Conservation (phyloP, 1,139 yeast genomes). For the Taphrina flavorubra region DNA sequence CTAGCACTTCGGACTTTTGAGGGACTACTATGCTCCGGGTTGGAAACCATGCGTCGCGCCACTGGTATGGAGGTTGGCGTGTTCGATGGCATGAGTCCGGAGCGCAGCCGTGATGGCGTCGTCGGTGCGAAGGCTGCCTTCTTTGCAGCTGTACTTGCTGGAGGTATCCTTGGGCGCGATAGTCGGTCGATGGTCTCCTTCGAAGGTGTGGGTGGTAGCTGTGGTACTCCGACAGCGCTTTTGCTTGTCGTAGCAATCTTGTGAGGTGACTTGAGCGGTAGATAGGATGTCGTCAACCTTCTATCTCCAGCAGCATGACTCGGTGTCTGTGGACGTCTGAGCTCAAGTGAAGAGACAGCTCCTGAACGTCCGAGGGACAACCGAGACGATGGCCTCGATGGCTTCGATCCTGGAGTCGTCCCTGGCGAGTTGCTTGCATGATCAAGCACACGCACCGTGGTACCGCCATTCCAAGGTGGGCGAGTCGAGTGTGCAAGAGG, state of each 20-base stretch:
- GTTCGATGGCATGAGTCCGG: neutral
- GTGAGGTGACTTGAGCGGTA: constrained; percentile 16
- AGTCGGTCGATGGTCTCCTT: constrained; percentile 26
- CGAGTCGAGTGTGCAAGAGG: neutral
- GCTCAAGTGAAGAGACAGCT: neutral
- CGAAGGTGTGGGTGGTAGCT: constrained; percentile 25
- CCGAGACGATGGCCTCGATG: constrained; percentile 11
- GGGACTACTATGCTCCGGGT: constrained; percentile 10
- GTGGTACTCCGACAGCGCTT: neutral
- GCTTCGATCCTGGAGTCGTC: neutral
- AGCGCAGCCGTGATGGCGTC: constrained; percentile 22
- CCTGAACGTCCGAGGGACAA: constrained; percentile 13
- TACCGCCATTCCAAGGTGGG: constrained; percentile 39
- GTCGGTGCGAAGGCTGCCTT: constrained; percentile 5
- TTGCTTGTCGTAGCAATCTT: neutral
- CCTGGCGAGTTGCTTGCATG: neutral
- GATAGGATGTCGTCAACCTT: neutral
- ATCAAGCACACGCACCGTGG: constrained; percentile 12
- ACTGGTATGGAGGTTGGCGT: constrained; percentile 30
- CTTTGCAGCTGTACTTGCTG: constrained; percentile 1
- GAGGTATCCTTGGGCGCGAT: constrained; percentile 19
- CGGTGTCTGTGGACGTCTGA: constrained; percentile 17
- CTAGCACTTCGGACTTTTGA: neutral
- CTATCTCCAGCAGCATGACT: neutral
- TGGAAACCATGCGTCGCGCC: constrained; percentile 4